Conservation (phyloP, 176 grass and related monocot genomes). For the Oryza australiensis region DNA sequence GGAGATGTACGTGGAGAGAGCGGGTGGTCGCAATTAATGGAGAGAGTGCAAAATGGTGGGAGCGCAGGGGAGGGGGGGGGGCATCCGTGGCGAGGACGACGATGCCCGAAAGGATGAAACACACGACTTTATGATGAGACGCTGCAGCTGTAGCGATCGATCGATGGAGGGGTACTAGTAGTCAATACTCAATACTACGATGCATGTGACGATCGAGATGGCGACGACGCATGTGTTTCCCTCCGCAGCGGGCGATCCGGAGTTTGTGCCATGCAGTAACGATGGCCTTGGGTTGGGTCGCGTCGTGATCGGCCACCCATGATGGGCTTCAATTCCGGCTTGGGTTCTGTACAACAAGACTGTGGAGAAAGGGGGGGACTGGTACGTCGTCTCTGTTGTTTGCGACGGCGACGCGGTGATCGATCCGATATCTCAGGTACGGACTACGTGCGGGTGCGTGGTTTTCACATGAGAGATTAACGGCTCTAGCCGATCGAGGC, state of each 20-base stretch:
- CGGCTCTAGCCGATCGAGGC: too few relatives aligned
- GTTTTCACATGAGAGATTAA: background rate
- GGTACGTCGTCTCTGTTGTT: background rate
- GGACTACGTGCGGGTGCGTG: too few relatives aligned
- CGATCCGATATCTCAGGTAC: background rate
- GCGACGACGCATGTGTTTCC: background rate
- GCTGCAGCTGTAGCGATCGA: background rate
- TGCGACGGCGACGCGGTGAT: background rate
- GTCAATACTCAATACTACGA: background rate
- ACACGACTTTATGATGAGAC: slow-evolving; percentile 4
- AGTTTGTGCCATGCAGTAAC: background rate
- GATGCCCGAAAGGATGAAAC: slow-evolving; percentile 22
- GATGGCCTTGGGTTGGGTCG: background rate
- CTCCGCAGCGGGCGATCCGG: background rate
- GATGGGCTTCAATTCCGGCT: background rate
- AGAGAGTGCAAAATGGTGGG: slow-evolving; percentile 1
- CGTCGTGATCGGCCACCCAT: background rate
- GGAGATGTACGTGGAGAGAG: background rate
- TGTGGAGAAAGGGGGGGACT: background rate
- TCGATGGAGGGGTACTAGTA: background rate
- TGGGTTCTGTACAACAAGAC: background rate
- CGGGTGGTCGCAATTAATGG: background rate
- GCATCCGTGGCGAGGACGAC: background rate
- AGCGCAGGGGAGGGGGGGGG: background rate
- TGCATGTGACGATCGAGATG: background rate